Evolutionary conservation across 2,329 filamentous ascomycete species (phyloP).

Genomic region (Pseudopithomyces maydicus): DNA sequence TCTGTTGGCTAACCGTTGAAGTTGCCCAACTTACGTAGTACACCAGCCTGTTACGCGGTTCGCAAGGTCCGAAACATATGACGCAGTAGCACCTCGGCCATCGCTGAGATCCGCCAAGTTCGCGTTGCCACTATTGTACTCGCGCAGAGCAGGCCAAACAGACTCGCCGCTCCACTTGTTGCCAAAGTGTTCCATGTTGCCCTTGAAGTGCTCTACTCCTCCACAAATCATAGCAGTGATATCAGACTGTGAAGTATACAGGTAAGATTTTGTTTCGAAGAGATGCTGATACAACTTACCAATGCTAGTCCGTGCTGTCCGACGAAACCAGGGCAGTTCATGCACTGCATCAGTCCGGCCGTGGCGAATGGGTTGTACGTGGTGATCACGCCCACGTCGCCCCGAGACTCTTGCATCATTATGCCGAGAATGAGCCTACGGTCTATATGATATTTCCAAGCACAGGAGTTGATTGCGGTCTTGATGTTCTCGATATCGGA

Average conservation of each 20-base stretch:
- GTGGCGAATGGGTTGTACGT: conserved; percentile 11
- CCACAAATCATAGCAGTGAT: conserved; percentile 13
- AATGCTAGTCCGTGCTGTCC: conserved; percentile 16
- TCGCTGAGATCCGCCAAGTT: conserved; percentile 15
- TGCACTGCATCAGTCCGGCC: conserved; percentile 18
- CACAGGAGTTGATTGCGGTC: conserved; percentile 11
- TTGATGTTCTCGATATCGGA: conserved; percentile 13
- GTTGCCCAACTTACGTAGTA: conserved; percentile 1
- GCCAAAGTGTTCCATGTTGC: conserved; percentile 11
- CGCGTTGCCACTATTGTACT: conserved; percentile 18
- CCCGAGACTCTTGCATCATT: conserved; percentile 22
- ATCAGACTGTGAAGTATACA: neutral
- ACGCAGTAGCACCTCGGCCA: conserved; percentile 11
- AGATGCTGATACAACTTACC: conserved; percentile 4
- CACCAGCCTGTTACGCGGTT: conserved; percentile 13
- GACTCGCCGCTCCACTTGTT: conserved; percentile 7
- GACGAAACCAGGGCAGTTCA: conserved; percentile 9
- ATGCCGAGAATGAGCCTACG: conserved; percentile 19
- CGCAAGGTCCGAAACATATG: conserved; percentile 15
- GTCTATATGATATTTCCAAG: conserved; percentile 12
- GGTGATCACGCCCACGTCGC: conserved; percentile 17
- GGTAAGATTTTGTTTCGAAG: neutral
- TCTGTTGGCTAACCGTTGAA: neutral
- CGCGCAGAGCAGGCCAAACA: conserved; percentile 17
- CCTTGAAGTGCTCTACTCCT: conserved; percentile 18